Percentiles rank a stretch among this genome's conserved stretches.
phyloP scores from a whole-genome alignment of 1,284 basidiomycete genomes.

The Ceratobasidium sp. region DNA sequence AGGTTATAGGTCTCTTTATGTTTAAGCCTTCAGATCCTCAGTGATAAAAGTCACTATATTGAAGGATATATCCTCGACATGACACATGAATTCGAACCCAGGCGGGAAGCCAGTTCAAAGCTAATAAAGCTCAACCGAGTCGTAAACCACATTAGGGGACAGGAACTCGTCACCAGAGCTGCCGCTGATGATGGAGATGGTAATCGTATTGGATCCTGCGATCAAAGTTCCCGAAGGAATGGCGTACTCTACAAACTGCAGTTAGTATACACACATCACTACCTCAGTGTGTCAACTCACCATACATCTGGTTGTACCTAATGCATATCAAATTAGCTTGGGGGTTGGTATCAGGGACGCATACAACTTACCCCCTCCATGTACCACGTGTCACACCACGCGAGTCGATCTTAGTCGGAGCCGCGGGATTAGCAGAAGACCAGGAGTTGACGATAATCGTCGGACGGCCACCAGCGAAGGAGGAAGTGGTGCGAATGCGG shows the following conservation, averaged over 20 bases:
- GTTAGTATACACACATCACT: background rate
- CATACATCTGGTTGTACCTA: slow-evolving; percentile 29
- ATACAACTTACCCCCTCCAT: slow-evolving; percentile 26
- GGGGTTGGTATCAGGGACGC: background rate
- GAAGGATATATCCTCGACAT: background rate
- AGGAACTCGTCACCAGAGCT: slow-evolving; percentile 43
- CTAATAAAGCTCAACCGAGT: slow-evolving; percentile 44
- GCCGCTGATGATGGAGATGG: slow-evolving; percentile 42
- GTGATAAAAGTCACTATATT: background rate
- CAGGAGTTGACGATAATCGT: slow-evolving; percentile 45
- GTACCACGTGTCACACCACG: slow-evolving; percentile 48
- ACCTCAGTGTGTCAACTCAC: background rate
- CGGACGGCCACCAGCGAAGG: slow-evolving; percentile 47
- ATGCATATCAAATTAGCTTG: background rate
- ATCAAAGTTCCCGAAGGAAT: slow-evolving; percentile 43
- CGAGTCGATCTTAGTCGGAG: slow-evolving; percentile 46
- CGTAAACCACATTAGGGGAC: slow-evolving; percentile 44
- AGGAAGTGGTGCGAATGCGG: slow-evolving; percentile 41
- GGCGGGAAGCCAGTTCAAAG: background rate
- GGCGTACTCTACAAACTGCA: slow-evolving; percentile 15
- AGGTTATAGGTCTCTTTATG: too few relatives aligned
- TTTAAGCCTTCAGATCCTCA: too few relatives aligned
- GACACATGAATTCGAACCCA: background rate
- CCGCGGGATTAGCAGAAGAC: slow-evolving; percentile 37
- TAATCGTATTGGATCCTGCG: slow-evolving; percentile 41